Percentiles rank a stretch among this genome's conserved stretches.
phyloP scores from a whole-genome alignment of 208 protist genomes.

The Strigomonas culicis region DNA sequence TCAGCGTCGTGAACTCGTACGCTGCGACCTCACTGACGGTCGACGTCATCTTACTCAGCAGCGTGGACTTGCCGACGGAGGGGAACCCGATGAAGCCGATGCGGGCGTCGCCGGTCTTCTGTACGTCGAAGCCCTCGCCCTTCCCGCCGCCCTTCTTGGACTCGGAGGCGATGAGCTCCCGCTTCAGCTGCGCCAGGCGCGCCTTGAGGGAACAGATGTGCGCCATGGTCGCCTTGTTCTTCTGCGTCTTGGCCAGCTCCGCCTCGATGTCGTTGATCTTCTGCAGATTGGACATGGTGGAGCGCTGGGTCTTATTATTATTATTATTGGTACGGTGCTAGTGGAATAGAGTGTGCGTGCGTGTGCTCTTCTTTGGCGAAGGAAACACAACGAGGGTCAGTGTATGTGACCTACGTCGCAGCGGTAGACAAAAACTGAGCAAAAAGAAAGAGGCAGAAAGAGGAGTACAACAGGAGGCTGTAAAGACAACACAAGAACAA shows the following conservation, averaged over 20 bases:
- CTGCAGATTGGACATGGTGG: conserved; percentile 62
- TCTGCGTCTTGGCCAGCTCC: conserved; percentile 97
- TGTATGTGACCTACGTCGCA: no score
- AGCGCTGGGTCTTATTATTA: neutral
- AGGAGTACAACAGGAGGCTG: neutral
- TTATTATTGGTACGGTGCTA: conserved; percentile 5
- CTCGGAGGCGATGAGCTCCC: conserved; percentile 93
- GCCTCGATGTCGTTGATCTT: conserved; percentile 97
- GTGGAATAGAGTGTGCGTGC: neutral
- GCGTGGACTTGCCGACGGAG: conserved; percentile 97
- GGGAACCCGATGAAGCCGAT: conserved; percentile 98
- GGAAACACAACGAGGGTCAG: neutral
- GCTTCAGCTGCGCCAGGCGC: conserved; percentile 96
- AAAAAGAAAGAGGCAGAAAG: neutral
- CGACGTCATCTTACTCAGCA: conserved; percentile 96
- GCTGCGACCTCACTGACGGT: conserved; percentile 96
- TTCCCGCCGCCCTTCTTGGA: conserved; percentile 88
- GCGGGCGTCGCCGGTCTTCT: conserved; percentile 96
- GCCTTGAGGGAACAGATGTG: conserved; percentile 98
- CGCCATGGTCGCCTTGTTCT: conserved; percentile 97
- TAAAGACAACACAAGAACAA: no score
- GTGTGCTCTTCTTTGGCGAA: neutral
- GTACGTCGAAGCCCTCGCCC: conserved; percentile 97
- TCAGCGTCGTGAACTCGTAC: conserved; percentile 99
- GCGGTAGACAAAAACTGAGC: neutral